Evolutionary conservation across 23 red algal species (phyloP).

Genomic region (Gracilaria domingensis): DNA sequence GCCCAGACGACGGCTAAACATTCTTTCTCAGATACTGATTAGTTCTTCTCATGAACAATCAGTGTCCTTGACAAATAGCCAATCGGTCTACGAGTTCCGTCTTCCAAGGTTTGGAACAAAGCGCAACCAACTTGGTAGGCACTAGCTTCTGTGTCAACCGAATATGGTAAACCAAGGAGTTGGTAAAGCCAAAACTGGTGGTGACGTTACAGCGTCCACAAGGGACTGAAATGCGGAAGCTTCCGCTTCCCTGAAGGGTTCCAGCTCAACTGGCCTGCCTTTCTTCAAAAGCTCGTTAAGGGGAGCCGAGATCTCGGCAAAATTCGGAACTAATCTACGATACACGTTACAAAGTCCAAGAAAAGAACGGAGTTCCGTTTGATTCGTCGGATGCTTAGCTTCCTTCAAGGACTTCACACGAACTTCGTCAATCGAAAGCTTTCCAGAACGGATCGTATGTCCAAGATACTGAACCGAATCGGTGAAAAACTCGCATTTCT

Average conservation of each 20-base stretch:
- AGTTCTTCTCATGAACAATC: background rate
- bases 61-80: background rate
- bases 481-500: conserved; percentile 33
- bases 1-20: too few species aligned
- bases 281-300: conserved; percentile 1
- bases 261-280: background rate
- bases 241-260: background rate
- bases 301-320: background rate
- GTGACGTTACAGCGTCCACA: background rate
- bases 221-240: background rate
- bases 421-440: background rate
- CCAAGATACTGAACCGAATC: conserved; percentile 29
- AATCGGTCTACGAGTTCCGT: background rate
- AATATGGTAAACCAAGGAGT: background rate
- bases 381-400: background rate
- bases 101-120: conserved; percentile 19
- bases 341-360: conserved; percentile 35
- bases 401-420: background rate
- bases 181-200: background rate
- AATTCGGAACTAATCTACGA: background rate
- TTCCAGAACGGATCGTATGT: conserved; percentile 12
- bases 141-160: conserved; percentile 1
- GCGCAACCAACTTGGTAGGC: conserved; percentile 16
- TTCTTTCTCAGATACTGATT: too few species aligned
- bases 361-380: conserved; percentile 32